Base-by-base conservation (phyloP, 73 alveolate species). In the Stentor roeselii region DNA sequence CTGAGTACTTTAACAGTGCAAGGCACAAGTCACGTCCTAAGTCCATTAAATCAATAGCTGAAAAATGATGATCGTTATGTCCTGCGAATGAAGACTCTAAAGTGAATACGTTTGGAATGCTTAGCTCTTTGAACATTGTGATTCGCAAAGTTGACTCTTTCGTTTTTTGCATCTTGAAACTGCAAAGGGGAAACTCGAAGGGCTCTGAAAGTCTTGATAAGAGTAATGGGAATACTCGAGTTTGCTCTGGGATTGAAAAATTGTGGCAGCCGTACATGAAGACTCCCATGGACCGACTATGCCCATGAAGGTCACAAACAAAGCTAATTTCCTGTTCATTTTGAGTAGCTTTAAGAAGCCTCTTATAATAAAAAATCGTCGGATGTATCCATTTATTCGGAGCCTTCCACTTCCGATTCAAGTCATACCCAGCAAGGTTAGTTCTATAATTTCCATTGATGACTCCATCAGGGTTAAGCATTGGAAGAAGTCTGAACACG, bases 381-480 rank as follows among this genome's bases (percentile, higher is more conserved):
- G 99, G 99, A 82, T 98, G 99, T 76, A 95, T 76, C 83, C 90
- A 94, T 82, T 95, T 96, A 78, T 91, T 85, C 0, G 99, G 99
- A 78, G 96, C 98, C 31, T 92, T 93, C 99, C 99, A 98, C 39
- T 96, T 85, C 40, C 99, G 85, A 85, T 98, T 98, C 86, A 98
- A 87, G 78, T 98, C 99, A 60, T 95, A 98, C 36, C 99, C 99
- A 3, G 99, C 99, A 78, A 98, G 90, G n/a, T 37, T 39, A 2
- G 60, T 27, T 39, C 84, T 15, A 35, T 99, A 96, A 89, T 95
- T 97, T 36, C 99, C 99, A 60, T 95, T 98, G 11, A 98, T 93
- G 14, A 98, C 99, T 3, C 99, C 99, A 83, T 98, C 99, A 0
- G 99, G 99, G 85, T 98, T 98, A 87, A 98, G 90, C 99, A 98